Base-by-base conservation (phyloP, 805 yeast genomes). In the Candida multigemmis region DNA sequence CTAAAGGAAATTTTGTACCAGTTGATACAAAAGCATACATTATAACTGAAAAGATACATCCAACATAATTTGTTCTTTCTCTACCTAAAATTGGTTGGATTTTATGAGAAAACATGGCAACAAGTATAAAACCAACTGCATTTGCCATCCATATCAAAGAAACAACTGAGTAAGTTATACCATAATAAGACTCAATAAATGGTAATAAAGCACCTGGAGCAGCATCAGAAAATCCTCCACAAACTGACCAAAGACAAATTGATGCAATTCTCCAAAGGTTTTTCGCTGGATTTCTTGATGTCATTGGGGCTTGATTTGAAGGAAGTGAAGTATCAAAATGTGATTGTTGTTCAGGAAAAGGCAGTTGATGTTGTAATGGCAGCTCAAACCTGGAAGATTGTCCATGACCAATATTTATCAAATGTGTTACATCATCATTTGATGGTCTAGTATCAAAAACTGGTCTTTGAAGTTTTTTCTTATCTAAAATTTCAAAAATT, bases 151-250 rank as follows among this genome's bases (percentile, higher is more conserved):
- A 74, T 26, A 74, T 61, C 30, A 68, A 40, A 2, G 80, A 71
- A 2, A 71, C 77, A n/a, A 68, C 38, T 3, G 75, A 58, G 39
- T 74, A 74, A 12, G 51, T 51, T 28, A 74, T 56, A 19, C 41
- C 28, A 40, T 71, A 74, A 40, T 63, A 56, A 4, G 30, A 42
- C 36, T 74, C 79, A 21, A 74, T 67, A 22, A 53, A 49, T 5
- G 77, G 77, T 27, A 74, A 46, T n/a, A 74, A 45, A 0, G 78
- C 75, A 32, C 80, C 81, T 2, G 75, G 68, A 9, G 74, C 70
- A 31, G 74, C 74, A 40, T 74, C 81, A 15, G 62, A 42, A 36
- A 68, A 44, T 2, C 78, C 78, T 7, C 44, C 36, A 2, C 56
- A 36, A 22, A 65, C 46, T 7, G 49, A 44, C 68, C 71, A 70